Conservation (phyloP, 345 rosid species). For the Erucastrum elatum region DNA sequence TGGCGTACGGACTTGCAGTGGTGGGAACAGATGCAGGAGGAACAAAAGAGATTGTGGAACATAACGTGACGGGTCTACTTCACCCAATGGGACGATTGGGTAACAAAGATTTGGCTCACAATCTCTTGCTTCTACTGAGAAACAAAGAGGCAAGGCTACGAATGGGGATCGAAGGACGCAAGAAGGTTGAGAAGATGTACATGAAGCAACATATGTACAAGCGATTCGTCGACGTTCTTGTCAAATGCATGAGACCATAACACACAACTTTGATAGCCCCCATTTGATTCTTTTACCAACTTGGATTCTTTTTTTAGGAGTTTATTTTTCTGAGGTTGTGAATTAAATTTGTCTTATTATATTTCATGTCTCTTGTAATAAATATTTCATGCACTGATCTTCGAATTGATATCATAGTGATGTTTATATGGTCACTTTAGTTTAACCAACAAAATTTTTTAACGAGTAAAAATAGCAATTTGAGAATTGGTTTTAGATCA, state of each 20-base stretch:
- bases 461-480: too few species aligned
- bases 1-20: slow-evolving; percentile 96
- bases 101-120: slow-evolving; percentile 53
- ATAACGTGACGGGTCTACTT: slow-evolving; percentile 79
- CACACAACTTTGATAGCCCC: background rate
- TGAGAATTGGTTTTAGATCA: background rate
- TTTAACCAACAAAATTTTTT: too few species aligned
- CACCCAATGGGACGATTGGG: slow-evolving; percentile 72
- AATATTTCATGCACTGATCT: background rate
- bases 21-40: slow-evolving; percentile 96
- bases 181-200: slow-evolving; percentile 60
- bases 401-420: background rate
- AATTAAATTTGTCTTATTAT: background rate
- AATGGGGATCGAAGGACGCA: slow-evolving; percentile 72
- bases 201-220: slow-evolving; percentile 89
- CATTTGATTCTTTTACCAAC: background rate
- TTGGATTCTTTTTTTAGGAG: background rate
- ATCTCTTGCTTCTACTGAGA: slow-evolving; percentile 53
- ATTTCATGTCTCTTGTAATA: background rate
- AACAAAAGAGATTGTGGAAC: slow-evolving; percentile 77
- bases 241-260: slow-evolving; percentile 73
- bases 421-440: background rate
- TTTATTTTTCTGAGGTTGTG: background rate
- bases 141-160: slow-evolving; percentile 52
- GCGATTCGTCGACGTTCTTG: slow-evolving; percentile 68